Evolutionary conservation across 306 rosid species (phyloP).

Genomic region (Cicer arietinum): DNA sequence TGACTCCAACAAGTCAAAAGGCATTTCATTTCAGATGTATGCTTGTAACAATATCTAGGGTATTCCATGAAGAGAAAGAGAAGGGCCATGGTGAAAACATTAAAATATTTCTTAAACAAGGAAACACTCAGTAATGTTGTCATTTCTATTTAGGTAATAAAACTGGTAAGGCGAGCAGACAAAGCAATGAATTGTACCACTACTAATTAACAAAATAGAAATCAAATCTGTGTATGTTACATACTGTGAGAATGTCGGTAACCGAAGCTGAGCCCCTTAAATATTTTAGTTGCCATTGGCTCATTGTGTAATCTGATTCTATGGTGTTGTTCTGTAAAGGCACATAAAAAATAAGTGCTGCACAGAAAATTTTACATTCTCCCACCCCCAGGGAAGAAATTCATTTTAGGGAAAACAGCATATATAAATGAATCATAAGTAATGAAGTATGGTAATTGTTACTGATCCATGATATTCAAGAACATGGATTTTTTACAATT

Average conservation of each 20-base stretch:
- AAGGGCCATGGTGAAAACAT: conserved; percentile 13
- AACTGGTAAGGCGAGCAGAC: conserved; percentile 29
- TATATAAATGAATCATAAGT: conserved; percentile 19
- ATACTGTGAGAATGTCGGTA: conserved; percentile 22
- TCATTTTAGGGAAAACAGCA: neutral
- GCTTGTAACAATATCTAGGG: conserved; percentile 13
- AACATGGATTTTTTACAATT: conserved; percentile 3
- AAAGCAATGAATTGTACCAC: conserved; percentile 32
- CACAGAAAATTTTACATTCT: conserved; percentile 21
- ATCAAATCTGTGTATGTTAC: neutral
- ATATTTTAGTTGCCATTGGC: neutral
- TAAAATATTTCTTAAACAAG: conserved; percentile 33
- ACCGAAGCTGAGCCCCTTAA: conserved; percentile 10
- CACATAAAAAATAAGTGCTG: neutral
- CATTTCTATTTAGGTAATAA: conserved; percentile 21
- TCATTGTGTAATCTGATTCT: conserved; percentile 21
- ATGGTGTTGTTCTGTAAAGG: conserved; percentile 18
- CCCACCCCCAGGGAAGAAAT: neutral
- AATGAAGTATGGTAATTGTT: conserved; percentile 22
- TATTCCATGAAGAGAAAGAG: conserved; percentile 18
- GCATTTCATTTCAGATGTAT: conserved; percentile 27
- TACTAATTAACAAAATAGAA: conserved; percentile 22
- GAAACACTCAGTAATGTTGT: conserved; percentile 14
- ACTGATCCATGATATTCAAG: conserved; percentile 24
- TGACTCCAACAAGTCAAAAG: conserved; percentile 10